Evolutionary conservation across 2,329 filamentous ascomycete genomes (phyloP), one percentile per base, ranked within the genome.

Genomic region (Clarireedia hainanense): DNA sequence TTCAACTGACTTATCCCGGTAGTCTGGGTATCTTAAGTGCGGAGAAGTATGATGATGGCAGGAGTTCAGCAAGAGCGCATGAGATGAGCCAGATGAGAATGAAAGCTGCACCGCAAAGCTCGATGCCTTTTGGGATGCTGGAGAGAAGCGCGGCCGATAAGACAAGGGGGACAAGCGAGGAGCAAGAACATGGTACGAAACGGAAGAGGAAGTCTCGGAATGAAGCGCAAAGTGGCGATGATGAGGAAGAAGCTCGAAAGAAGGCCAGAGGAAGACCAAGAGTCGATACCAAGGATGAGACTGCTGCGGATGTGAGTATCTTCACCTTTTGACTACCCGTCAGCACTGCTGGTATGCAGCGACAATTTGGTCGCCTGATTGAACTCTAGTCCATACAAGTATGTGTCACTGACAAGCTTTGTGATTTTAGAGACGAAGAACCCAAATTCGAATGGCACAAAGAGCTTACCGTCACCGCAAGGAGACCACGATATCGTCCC

Each of bases 371-470:
- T n/a, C 14, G 43, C 37, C 12, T 40, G 15, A 45, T 15, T 43
- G 14, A 37, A 15, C 9, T 43, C 17, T 26, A 47, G 52, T 5
- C 14, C 39, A 42, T 42, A 5, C 39, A 6, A 3, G 14, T 42
- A 20, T 20, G 9, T 10, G 20, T 20, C 17, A 17, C 9, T 42
- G 39, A 42, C 20, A 42, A 42, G 20, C 39, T 10, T 37, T 20
- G 14, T 58, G 65, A 57, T 67, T 47, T 30, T 27, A 88, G 87
- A 85, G 89, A 59, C 86, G 91, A 52, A 81, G 91, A 54, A 92
- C 89, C 5, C 91, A 96, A 68, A 94, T 96, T 60, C 84, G 91
- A 24, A 79, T 92, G 54, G 91, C 91, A 2, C 91, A 95, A 69
- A 78, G 90, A 61, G 89, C 89, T 0, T 95, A 95, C 67, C 83